phyloP scores from a whole-genome alignment of 805 yeast genomes.

The Ogataea siamensis region DNA sequence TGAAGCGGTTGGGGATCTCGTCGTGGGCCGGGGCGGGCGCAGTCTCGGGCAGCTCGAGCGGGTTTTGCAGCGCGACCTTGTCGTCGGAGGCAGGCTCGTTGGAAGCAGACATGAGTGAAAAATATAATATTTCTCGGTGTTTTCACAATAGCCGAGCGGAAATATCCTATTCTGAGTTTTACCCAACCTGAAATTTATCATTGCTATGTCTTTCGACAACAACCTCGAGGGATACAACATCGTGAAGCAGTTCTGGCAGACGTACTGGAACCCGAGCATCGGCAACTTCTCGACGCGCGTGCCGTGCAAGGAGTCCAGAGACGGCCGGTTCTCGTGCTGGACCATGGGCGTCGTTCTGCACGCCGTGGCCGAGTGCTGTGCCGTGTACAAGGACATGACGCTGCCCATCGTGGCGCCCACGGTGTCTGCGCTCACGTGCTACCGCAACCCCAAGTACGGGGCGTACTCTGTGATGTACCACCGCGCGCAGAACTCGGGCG shows the following conservation, averaged over 20 bases:
- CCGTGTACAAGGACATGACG: conserved; percentile 49
- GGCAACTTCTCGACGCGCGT: conserved; percentile 40
- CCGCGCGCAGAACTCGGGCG: conserved; percentile 48
- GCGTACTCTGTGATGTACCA: conserved; percentile 66
- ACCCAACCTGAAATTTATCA: neutral
- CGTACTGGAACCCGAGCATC: conserved; percentile 39
- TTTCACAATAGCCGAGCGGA: neutral
- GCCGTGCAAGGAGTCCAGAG: conserved; percentile 44
- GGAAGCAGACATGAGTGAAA: neutral
- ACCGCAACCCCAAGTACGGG: conserved; percentile 47
- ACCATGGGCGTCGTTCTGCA: conserved; percentile 64
- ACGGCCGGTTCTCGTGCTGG: conserved; percentile 62
- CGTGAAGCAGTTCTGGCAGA: conserved; percentile 41
- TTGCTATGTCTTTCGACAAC: conserved; percentile 27
- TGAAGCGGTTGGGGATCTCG: conserved; percentile 59
- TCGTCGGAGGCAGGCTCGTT: neutral
- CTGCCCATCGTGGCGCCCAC: conserved; percentile 54
- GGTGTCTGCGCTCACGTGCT: conserved; percentile 46
- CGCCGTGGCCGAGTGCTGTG: conserved; percentile 64
- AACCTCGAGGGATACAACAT: conserved; percentile 39
- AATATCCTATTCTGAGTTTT: neutral
- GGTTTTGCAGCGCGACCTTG: neutral
- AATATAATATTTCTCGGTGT: neutral
- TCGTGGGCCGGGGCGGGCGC: neutral
- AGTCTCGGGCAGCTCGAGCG: neutral